A percentile compares a stretch with the other conserved stretches of the same genome.
Evolutionary conservation across 345 rosid genomes (phyloP).

Genomic region (Eucalyptus sideroxylon): DNA sequence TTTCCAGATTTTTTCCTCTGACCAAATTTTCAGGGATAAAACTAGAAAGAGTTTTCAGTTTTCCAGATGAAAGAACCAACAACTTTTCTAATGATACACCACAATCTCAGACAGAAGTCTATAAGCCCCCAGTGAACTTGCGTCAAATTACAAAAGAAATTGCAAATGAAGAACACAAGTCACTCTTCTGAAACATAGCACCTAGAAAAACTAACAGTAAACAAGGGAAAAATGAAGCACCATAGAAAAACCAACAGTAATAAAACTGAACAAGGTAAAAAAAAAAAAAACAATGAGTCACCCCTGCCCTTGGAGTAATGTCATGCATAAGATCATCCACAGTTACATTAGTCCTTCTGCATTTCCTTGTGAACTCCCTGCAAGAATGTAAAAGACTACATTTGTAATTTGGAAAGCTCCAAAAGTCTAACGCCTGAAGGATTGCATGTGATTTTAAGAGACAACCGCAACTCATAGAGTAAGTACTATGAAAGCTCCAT

Average conservation of each 20-base stretch:
- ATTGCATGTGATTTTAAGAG: not conserved
- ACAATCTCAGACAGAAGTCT: not conserved
- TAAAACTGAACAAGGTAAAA: not conserved
- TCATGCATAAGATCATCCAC: conserved; percentile 69
- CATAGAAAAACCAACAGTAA: not conserved
- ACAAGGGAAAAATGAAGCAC: not conserved
- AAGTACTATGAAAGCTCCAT: not conserved
- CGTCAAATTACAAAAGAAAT: not conserved
- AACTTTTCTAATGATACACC: not conserved
- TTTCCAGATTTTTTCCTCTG: not conserved
- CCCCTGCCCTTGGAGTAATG: conserved; percentile 82
- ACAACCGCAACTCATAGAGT: not conserved
- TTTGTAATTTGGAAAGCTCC: not conserved
- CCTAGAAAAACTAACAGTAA: not conserved
- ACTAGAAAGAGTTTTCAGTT: not conserved
- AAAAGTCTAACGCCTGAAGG: not conserved
- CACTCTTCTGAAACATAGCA: not conserved
- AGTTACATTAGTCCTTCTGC: conserved; percentile 53
- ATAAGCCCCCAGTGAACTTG: not conserved
- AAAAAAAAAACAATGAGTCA: not conserved
- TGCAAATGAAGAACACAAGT: not conserved
- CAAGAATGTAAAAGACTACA: not conserved
- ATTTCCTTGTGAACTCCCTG: conserved; percentile 58
- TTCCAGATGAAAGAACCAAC: not conserved
- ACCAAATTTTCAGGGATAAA: not conserved